phyloP scores from a whole-genome alignment of 257 asterid genomes.

The Nicotiana knightiana region DNA sequence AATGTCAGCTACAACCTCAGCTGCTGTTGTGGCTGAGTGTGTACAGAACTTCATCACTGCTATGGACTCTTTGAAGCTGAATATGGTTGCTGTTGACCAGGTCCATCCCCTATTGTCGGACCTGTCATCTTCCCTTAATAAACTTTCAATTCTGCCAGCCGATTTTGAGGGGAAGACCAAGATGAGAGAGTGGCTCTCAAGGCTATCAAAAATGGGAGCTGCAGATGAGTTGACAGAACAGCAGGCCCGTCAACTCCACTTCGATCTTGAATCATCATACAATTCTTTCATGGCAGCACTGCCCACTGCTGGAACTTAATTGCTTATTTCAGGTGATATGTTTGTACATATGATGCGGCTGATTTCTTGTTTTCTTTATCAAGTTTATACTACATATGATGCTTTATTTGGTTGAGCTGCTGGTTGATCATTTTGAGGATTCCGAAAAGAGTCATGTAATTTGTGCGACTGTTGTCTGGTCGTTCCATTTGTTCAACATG shows the following conservation, averaged over 20 bases:
- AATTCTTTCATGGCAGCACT: slow-evolving; percentile 93
- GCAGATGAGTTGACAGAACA: slow-evolving; percentile 94
- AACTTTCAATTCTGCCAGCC: slow-evolving; percentile 65
- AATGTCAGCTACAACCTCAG: slow-evolving; percentile 45
- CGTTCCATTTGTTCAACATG: neutral
- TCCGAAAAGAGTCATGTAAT: neutral
- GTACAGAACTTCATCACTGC: slow-evolving; percentile 91
- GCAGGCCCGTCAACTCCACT: slow-evolving; percentile 96
- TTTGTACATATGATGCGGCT: slow-evolving; percentile 36
- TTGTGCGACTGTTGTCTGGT: neutral
- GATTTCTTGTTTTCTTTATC: neutral
- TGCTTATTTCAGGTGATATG: slow-evolving; percentile 18
- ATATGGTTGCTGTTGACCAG: slow-evolving; percentile 95
- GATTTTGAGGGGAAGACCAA: slow-evolving; percentile 96
- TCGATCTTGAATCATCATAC: slow-evolving; percentile 85
- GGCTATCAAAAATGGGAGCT: slow-evolving; percentile 89
- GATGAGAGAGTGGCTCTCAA: slow-evolving; percentile 84
- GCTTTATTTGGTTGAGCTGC: slow-evolving; percentile 5
- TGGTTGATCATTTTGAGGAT: slow-evolving; percentile 2
- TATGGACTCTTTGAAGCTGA: slow-evolving; percentile 82
- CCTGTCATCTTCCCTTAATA: slow-evolving; percentile 67
- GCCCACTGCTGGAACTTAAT: slow-evolving; percentile 65
- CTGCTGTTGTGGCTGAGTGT: slow-evolving; percentile 83
- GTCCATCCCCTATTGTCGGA: slow-evolving; percentile 85
- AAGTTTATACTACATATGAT: slow-evolving; percentile 5